phyloP scores from a whole-genome alignment of 495 filamentous ascomycete genomes.

The Xylaria nigripes region DNA sequence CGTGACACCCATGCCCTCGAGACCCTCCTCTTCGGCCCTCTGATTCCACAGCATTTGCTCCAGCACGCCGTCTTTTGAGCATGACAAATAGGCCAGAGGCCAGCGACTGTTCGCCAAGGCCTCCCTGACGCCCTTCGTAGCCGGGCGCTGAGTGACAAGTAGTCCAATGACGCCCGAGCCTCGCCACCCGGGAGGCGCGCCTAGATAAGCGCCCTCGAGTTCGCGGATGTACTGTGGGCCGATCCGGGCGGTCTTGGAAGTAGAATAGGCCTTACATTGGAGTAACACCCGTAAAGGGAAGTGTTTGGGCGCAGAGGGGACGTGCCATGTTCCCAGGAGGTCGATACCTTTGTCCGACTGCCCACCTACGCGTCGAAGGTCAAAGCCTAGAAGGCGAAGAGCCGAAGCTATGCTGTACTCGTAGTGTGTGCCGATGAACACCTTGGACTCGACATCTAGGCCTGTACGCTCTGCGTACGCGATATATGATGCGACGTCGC shows the following conservation, averaged over 20 bases:
- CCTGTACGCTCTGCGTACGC: constrained; percentile 54
- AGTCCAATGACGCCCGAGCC: constrained; percentile 53
- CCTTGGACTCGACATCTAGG: constrained; percentile 41
- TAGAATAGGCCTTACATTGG: constrained; percentile 61
- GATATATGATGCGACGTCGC: constrained; percentile 62
- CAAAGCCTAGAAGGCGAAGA: constrained; percentile 56
- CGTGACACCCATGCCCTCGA: constrained; percentile 56
- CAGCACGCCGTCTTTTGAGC: constrained; percentile 41
- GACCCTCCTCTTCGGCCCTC: constrained; percentile 52
- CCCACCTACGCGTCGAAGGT: constrained; percentile 64
- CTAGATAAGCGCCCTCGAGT: constrained; percentile 71
- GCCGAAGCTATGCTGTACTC: constrained; percentile 64
- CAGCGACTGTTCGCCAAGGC: constrained; percentile 56
- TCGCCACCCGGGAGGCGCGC: constrained; percentile 62
- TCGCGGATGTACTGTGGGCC: constrained; percentile 68
- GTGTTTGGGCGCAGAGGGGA: constrained; percentile 38
- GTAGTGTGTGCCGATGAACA: constrained; percentile 58
- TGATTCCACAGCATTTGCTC: constrained; percentile 65
- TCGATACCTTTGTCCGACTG: constrained; percentile 74
- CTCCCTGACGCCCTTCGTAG: constrained; percentile 52
- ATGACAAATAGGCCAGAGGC: constrained; percentile 55
- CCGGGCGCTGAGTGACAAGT: constrained; percentile 43
- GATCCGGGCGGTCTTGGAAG: constrained; percentile 41
- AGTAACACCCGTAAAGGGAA: constrained; percentile 54
- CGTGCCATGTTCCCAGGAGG: constrained; percentile 69